phyloP scores from a whole-genome alignment of 2,329 filamentous ascomycete genomes.

The Trematosphaeria pertusa region DNA sequence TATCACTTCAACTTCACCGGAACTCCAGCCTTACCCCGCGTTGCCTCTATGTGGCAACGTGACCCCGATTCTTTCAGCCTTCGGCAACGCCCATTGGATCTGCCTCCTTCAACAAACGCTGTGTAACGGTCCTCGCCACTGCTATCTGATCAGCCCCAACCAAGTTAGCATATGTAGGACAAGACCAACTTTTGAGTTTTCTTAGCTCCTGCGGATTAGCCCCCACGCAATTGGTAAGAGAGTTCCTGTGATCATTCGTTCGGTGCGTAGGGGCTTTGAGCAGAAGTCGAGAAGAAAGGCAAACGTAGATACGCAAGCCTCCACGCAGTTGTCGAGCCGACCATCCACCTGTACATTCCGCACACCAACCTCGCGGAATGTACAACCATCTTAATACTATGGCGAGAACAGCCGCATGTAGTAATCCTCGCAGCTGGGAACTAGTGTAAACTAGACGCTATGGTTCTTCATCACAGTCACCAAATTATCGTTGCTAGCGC shows the following conservation, averaged over 20 bases:
- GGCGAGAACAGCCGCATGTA: too few species aligned
- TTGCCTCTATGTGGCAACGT: conserved; percentile 9
- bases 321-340: too few species aligned
- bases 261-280: conserved; percentile 1
- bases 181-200: conserved; percentile 8
- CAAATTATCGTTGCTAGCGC: too few species aligned
- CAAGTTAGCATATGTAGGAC: conserved; percentile 9
- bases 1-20: conserved; percentile 11
- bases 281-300: too few species aligned
- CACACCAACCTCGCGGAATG: too few species aligned
- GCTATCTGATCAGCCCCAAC: conserved; percentile 3
- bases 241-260: conserved; percentile 5
- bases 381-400: too few species aligned
- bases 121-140: conserved; percentile 7
- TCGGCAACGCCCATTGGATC: conserved; percentile 7
- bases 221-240: too few species aligned
- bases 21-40: conserved; percentile 11
- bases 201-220: conserved; percentile 7
- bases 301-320: too few species aligned
- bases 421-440: too few species aligned
- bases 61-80: conserved; percentile 6
- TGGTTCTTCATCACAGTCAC: too few species aligned
- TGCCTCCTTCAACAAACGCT: conserved; percentile 13
- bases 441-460: too few species aligned
- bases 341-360: too few species aligned